Evolutionary conservation across 2,329 filamentous ascomycete species (phyloP).

Genomic region (Albifimbria verrucaria): DNA sequence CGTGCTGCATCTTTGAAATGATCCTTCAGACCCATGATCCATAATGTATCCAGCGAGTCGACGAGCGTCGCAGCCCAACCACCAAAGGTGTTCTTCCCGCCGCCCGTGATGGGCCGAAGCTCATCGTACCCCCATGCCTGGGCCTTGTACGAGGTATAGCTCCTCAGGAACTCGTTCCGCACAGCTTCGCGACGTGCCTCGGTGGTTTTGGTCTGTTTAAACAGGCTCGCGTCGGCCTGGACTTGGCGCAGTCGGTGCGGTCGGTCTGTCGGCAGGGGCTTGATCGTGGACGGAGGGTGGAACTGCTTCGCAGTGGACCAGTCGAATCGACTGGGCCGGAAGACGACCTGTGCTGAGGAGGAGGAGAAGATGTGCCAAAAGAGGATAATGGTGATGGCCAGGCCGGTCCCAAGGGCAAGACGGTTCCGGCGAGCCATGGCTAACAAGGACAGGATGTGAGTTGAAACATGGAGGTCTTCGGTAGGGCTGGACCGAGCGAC

Average conservation of each 20-base stretch:
- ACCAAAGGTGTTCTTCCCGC: slow-evolving; percentile 45
- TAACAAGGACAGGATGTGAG: no score
- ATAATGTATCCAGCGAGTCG: slow-evolving; percentile 58
- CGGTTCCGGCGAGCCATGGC: slow-evolving; percentile 18
- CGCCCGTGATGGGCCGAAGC: slow-evolving; percentile 44
- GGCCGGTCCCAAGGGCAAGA: slow-evolving; percentile 15
- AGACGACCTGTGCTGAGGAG: slow-evolving; percentile 9
- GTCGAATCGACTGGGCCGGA: slow-evolving; percentile 23
- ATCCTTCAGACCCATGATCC: slow-evolving; percentile 57
- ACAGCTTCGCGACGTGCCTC: slow-evolving; percentile 35
- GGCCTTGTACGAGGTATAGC: slow-evolving; percentile 49
- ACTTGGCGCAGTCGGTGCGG: slow-evolving; percentile 23
- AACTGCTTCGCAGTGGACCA: slow-evolving; percentile 25
- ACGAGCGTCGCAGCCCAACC: slow-evolving; percentile 59
- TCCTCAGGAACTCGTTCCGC: slow-evolving; percentile 36
- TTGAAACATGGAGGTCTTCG: no score
- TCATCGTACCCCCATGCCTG: slow-evolving; percentile 54
- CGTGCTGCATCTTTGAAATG: slow-evolving; percentile 54
- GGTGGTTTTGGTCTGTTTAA: slow-evolving; percentile 10
- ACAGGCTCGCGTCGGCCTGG: slow-evolving; percentile 23
- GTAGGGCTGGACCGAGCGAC: no score
- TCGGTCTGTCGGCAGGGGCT: slow-evolving; percentile 23
- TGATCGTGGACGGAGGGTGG: slow-evolving; percentile 27
- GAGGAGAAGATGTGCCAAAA: slow-evolving; percentile 17
- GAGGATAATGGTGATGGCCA: slow-evolving; percentile 15